Percentiles rank a stretch among this genome's conserved stretches.
Evolutionary conservation across 352 stramenopile species (phyloP).

Genomic region (Phytophthora syringae): DNA sequence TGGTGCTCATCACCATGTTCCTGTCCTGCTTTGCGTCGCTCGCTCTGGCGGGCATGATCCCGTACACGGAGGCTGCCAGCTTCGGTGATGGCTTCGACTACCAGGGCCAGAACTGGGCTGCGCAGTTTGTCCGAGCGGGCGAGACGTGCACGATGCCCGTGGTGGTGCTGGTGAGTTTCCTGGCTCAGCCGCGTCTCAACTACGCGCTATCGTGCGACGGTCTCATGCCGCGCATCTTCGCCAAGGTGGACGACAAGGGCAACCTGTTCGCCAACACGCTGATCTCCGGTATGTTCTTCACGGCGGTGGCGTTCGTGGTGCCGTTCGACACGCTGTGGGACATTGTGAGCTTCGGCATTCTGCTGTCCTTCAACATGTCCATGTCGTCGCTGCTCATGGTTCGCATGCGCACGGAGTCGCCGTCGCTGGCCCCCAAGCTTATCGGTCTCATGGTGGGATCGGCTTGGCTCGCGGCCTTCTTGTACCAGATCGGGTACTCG

Average conservation of each 20-base stretch:
- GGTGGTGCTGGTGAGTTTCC: conserved; percentile 93
- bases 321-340: conserved; percentile 87
- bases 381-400: conserved; percentile 81
- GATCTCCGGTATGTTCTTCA: conserved; percentile 71
- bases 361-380: conserved; percentile 90
- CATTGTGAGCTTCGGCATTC: conserved; percentile 89
- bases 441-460: conserved; percentile 50
- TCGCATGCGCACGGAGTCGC: conserved; percentile 68
- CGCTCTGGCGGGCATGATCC: conserved; percentile 83
- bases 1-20: conserved; percentile 81
- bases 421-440: conserved; percentile 46
- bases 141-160: conserved; percentile 91
- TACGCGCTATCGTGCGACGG: conserved; percentile 94
- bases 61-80: conserved; percentile 38
- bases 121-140: conserved; percentile 56
- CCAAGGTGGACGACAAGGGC: conserved; percentile 79
- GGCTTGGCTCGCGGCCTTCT: conserved; percentile 54
- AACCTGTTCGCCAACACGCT: conserved; percentile 86
- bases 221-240: conserved; percentile 92
- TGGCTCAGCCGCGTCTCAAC: conserved; percentile 93
- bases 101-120: conserved; percentile 49
- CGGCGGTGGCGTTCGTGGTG: conserved; percentile 69
- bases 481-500: conserved; percentile 77
- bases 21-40: conserved; percentile 82
- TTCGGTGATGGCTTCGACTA: conserved; percentile 57